phyloP scores from a whole-genome alignment of 139 green algal genomes.

The Picocystis salinarum region DNA sequence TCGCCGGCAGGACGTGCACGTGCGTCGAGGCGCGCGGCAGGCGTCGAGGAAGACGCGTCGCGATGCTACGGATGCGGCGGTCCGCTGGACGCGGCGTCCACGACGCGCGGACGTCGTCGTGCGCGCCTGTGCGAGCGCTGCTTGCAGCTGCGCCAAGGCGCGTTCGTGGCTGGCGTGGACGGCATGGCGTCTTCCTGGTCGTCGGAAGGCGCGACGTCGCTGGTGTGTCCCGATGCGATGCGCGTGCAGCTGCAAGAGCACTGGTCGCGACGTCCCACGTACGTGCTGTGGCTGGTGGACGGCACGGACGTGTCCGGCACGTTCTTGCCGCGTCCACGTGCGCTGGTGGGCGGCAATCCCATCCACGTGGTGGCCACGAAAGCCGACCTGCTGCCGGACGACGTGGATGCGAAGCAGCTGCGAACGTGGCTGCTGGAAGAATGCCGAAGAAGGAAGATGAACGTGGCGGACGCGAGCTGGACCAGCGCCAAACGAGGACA shows the following conservation, averaged over 20 bases:
- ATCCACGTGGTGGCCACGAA: slow-evolving; percentile 84
- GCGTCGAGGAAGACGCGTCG: too few relatives aligned
- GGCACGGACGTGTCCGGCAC: slow-evolving; percentile 61
- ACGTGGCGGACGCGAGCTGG: not conserved
- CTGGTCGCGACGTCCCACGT: too few relatives aligned
- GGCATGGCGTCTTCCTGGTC: slow-evolving; percentile 20
- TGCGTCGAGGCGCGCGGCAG: too few relatives aligned
- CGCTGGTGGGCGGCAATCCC: slow-evolving; percentile 80
- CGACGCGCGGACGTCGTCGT: too few relatives aligned
- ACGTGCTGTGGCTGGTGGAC: slow-evolving; percentile 68
- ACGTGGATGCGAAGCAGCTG: slow-evolving; percentile 7
- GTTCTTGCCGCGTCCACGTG: slow-evolving; percentile 45
- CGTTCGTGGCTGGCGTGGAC: slow-evolving; percentile 57
- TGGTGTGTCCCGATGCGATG: slow-evolving; percentile 58
- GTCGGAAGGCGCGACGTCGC: slow-evolving; percentile 10
- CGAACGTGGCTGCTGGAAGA: not conserved
- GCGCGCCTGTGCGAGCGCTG: slow-evolving; percentile 58
- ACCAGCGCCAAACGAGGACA: not conserved
- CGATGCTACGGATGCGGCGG: too few relatives aligned
- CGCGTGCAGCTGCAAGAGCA: slow-evolving; percentile 35
- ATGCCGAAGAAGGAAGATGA: not conserved
- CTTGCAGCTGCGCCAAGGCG: slow-evolving; percentile 51
- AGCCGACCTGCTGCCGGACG: slow-evolving; percentile 70
- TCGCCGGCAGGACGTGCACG: too few relatives aligned
- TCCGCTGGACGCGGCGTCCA: too few relatives aligned